Percentiles rank a stretch among this genome's conserved stretches.
Conservation (phyloP, 176 grass and related monocot genomes). For the Calamus simplicifolius region DNA sequence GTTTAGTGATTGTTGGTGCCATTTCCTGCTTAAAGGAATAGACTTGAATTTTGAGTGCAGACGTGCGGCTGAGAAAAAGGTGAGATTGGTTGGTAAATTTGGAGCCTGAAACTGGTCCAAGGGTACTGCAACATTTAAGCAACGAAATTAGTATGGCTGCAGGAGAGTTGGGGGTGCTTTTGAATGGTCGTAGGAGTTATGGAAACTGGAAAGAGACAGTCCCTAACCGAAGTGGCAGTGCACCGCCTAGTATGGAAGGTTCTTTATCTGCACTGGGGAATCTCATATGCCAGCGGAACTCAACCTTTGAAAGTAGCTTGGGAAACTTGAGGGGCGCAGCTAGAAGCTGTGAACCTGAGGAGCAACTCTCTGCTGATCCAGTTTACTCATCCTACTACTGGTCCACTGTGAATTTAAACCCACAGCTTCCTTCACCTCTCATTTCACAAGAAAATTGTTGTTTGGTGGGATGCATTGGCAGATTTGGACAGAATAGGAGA, state of each 20-base stretch:
- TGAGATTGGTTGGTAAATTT: slow-evolving; percentile 42
- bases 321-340: slow-evolving; percentile 20
- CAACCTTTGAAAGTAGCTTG: slow-evolving; percentile 40
- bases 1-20: too few species aligned
- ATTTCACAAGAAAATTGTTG: slow-evolving; percentile 62
- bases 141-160: slow-evolving; percentile 25
- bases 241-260: slow-evolving; percentile 92
- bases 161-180: slow-evolving; percentile 56
- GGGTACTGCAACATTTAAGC: slow-evolving; percentile 27
- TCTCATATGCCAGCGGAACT: slow-evolving; percentile 35
- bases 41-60: too few species aligned
- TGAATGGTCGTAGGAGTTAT: slow-evolving; percentile 35
- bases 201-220: slow-evolving; percentile 43
- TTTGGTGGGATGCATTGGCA: slow-evolving; percentile 56
- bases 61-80: slow-evolving; percentile 54
- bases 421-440: slow-evolving; percentile 84
- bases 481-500: slow-evolving; percentile 5
- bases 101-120: slow-evolving; percentile 61
- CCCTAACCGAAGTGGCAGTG: slow-evolving; percentile 83
- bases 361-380: slow-evolving; percentile 65
- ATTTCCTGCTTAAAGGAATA: too few species aligned
- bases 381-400: slow-evolving; percentile 81
- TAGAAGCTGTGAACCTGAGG: slow-evolving; percentile 44
- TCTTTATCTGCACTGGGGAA: slow-evolving; percentile 61
- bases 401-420: slow-evolving; percentile 83